Evolutionary conservation across 2,329 filamentous ascomycete species (phyloP), one percentile per base, ranked within the genome.

Genomic region (Fusarium sp.): DNA sequence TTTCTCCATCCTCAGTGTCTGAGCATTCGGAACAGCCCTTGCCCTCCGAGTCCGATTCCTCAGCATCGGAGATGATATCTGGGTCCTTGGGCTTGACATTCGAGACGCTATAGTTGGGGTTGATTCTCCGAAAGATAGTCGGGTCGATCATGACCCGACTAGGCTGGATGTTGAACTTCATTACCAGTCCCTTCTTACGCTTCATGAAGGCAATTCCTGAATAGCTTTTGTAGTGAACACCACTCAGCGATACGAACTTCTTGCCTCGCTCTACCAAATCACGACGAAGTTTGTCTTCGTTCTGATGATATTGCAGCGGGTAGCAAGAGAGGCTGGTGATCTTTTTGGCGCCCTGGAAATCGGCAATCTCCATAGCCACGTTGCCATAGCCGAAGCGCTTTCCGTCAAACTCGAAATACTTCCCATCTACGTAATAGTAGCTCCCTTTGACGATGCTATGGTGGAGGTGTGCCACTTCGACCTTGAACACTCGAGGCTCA

Each of bases 101-200:
- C 21, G 91, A 92, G 70, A 95, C 87, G 1, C 86, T 87, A 69
- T 97, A 97, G 75, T 97, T 97, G 1, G 94, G 92, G 69, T 96
- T 92, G 76, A 95, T 92, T 32, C 92, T 88, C 10, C 93, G 88
- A 79, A 96, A 94, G 40, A 91, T 92, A 5, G 88, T 88, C 0
- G 93, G 88, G 74, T 97, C 94, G 23, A 97, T 84, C 93, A 97
- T 97, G 65, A 97, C 86, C 28, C 94, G 89, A 19, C 93, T 91
- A 64, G 94, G 92, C 65, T 94, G 93, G 76, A 97, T 90, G 74
- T 93, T 93, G 77, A 96, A 90, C 76, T 93, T 95, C 75, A 91
- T 81, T 15, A 59, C 84, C 20, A 56, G 46, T 6, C 66, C 82
- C 72, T 90, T 90, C 81, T 93, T 93, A 77, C 91, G 90, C 82